Base-by-base conservation (phyloP, 352 stramenopile genomes). In the Globisporangium emineosum region DNA sequence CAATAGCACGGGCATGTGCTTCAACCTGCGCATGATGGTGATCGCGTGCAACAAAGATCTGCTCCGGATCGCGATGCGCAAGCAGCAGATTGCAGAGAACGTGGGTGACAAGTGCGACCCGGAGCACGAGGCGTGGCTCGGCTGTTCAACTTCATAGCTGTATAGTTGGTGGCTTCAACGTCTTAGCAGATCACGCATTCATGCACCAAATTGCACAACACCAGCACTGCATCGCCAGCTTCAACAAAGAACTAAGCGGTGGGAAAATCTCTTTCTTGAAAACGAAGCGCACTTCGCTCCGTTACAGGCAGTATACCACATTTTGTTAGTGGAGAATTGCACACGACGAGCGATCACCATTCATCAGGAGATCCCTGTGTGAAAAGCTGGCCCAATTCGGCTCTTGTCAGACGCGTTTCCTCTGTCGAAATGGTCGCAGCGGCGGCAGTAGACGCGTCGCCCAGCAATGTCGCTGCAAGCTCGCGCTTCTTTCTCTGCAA, bases 401-500 rank as follows among this genome's bases (percentile, higher is more conserved):
- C 71, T 57, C 71, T 67, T 1, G 72, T 77, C 40, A 89, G 53
- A 0, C 72, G 69, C 23, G 73, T 51, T 53, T 77, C 65, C 51
- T 79, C 49, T 55, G 73, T 15, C 43, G 56, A 25, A 62, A 64
- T 0, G 55, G 73, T 15, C 43, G 56, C 25, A 62, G 62, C 0
- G 55, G 9, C 69, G 5, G 62, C 45, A 9, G 61, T 37, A 30
- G 72, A 66, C 2, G 66, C 65, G 64, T 91, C 83, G 5, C 79
- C 86, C 4, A 97, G 76, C 27, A 91, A 81, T 2, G 73, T 77
- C n/a, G 84, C 79, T 23, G 89, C 91, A 17, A 97, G 75, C 52
- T 76, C 73, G 8, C 76, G 70, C 70, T 98, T 98, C 64, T 92
- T 94, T 62, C 83, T 78, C 66, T 98, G 90, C 17, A 96, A 69